A percentile compares a stretch with the other conserved stretches of the same genome.
phyloP scores from a whole-genome alignment of 2,329 filamentous ascomycete species.

The Leptographium flavum region DNA sequence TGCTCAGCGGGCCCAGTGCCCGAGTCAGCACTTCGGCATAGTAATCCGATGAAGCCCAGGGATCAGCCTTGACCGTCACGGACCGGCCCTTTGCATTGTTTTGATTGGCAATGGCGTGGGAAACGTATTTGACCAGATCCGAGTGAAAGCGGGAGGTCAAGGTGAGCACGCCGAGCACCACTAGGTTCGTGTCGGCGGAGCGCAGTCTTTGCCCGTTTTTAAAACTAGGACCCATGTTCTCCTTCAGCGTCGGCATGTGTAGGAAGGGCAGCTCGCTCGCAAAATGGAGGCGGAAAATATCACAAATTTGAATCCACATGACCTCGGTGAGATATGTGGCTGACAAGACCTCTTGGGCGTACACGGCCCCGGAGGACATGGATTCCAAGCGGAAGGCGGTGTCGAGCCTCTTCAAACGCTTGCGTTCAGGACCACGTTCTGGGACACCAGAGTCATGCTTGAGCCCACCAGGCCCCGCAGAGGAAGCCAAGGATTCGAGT shows the following conservation, averaged over 20 bases:
- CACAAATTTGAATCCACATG: conserved; percentile 55
- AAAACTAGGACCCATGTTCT: conserved; percentile 29
- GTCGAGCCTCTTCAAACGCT: conserved; percentile 29
- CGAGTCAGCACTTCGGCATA: conserved; percentile 45
- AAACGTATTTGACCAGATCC: conserved; percentile 40
- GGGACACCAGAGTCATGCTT: conserved; percentile 27
- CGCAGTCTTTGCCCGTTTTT: conserved; percentile 18
- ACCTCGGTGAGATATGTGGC: conserved; percentile 46
- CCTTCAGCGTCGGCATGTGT: conserved; percentile 49
- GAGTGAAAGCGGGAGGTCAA: conserved; percentile 56
- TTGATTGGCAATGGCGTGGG: conserved; percentile 20
- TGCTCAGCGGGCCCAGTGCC: conserved; percentile 33
- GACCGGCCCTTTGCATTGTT: conserved; percentile 20
- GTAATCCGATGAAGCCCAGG: conserved; percentile 45
- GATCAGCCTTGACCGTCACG: conserved; percentile 26
- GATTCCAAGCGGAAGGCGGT: conserved; percentile 25
- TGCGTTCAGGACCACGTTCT: conserved; percentile 32
- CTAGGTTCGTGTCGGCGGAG: conserved; percentile 27
- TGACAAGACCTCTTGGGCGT: conserved; percentile 46
- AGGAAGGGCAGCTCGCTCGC: conserved; percentile 59
- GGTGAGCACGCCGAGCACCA: conserved; percentile 53
- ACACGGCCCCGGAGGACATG: conserved; percentile 18
- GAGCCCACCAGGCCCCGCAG: conserved; percentile 2
- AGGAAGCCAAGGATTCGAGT: background rate
- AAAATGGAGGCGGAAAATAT: conserved; percentile 57